These are phyloP conservation scores for Acanthamoeba castellanii DNA, from an alignment of 208 protist species.

Conservation along the genomic window DNA sequence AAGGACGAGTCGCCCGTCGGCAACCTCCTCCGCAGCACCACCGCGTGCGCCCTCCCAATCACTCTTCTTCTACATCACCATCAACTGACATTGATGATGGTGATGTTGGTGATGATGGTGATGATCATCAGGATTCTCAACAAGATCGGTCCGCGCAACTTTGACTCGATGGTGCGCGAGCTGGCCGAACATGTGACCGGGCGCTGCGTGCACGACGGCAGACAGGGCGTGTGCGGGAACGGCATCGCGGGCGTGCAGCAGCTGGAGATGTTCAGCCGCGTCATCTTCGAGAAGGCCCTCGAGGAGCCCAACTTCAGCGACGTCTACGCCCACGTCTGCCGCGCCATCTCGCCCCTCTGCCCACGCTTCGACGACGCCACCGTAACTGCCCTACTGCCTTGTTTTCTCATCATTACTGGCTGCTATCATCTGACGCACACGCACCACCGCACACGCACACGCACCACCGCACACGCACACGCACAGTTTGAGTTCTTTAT, in stretches of 20 bases:
- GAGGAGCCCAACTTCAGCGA: conserved; percentile 13
- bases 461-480: background rate
- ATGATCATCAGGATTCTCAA: background rate
- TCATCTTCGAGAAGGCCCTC: background rate
- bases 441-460: too few species aligned
- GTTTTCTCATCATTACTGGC: too few species aligned
- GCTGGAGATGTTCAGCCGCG: background rate
- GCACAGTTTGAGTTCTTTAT: background rate
- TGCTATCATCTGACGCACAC: too few species aligned
- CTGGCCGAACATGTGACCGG: background rate
- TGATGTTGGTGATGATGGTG: background rate
- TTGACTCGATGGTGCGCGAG: background rate
- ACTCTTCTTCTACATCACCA: background rate
- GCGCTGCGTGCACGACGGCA: conserved; percentile 3
- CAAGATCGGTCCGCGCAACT: conserved; percentile 22
- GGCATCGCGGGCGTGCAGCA: background rate
- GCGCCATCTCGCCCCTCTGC: background rate
- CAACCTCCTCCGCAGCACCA: conserved; percentile 3
- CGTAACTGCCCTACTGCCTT: too few species aligned
- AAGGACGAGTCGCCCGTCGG: background rate
- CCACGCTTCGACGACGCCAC: background rate
- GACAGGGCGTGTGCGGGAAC: background rate
- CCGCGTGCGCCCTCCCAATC: background rate
- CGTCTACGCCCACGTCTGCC: background rate
- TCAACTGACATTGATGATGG: background rate